Evolutionary conservation across 192 early-diverging fungal genomes (phyloP), one percentile per base, ranked within the genome.

Genomic region (Pilobolus umbonatus): DNA sequence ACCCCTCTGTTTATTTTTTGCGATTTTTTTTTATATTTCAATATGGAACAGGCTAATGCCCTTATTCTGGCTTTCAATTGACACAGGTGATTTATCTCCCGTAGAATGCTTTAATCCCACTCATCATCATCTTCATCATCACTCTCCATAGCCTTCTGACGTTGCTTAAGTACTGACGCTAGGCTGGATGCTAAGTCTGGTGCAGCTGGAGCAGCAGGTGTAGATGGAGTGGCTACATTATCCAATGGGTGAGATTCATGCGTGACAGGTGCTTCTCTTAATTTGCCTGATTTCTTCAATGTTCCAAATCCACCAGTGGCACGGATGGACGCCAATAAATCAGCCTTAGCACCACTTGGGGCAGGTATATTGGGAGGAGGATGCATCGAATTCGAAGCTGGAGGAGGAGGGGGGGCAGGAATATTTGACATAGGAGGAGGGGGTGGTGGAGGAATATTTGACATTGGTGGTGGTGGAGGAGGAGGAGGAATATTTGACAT

Each of bases 261-360:
- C 10, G 42, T 19, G 28, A 15, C 0, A 6, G 28, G 2, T 30
- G 12, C 2, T 39, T 61, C 53, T 14, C 40, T 39, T 9, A 62
- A 56, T 42, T 35, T 17, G n/a, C 53, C 61, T 17, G 60, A 61
- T 47, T 75, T 67, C 40, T 75, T 75, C 38, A 79, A 48, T 0
- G 56, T 56, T 21, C 58, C 62, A 59, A 75, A 64, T 19, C 77
- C 80, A 29, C 80, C 77, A 2, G 73, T 56, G 9, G 67, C 71
- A 28, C 75, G 67, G 31, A 82, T 82, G 43, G 72, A 71, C 36
- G 63, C 73, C 71, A 82, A 48, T 4, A 82, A 50, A 45, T 75
- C 74, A 29, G 44, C 25, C 15, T 73, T 60, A 53, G 42, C 49
- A n/a, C n/a, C 21, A 19, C 24, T 9, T 21, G 55, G 25, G 12